Base-by-base conservation (phyloP, 2,329 filamentous ascomycete genomes). In the Mollisia scopiformis region DNA sequence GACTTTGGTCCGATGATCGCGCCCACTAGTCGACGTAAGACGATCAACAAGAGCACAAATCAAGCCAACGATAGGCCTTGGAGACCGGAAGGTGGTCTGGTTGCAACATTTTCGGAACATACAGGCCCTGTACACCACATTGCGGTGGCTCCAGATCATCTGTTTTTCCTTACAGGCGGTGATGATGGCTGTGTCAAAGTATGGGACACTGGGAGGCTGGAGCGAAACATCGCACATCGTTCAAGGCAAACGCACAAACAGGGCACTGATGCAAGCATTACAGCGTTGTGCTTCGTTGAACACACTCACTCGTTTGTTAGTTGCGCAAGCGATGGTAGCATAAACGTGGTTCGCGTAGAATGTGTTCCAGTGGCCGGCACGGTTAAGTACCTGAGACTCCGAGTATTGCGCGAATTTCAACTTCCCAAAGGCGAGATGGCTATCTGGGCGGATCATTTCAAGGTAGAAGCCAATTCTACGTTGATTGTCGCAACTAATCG, bases 241-340 rank as follows among this genome's bases (percentile, higher is more conserved):
- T 93, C 95, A 28, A 85, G 94, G 23, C 91, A 96, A 72, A 96
- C 91, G 0, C 90, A 97, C 76, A 88, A 83, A 59, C 91, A 97
- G 69, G 84, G 83, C 0, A 77, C 84, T 1, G 89, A 88, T 1
- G 84, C 88, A 0, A 89, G 86, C 61, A 90, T 98, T 2, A 88
- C 92, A 30, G 88, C 91, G 14, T 76, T 99, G 23, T 93, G 92
- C 68, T 98, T 99, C 72, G 86, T 99, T 39, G 93, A 98, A 72
- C 91, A 93, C 67, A 97, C 93, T 0, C 93, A 98, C 74, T 93
- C 91, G 23, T 98, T 99, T 73, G 83, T 97, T 63, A 96, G 91
- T 71, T 95, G 92, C 55, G 93, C 91, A 5, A 92, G 86, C 50
- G 93, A 99, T 74, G 95, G 95, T 23, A 94, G 88, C 68, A 88